Percentiles rank a stretch among this genome's conserved stretches.
Conservation (phyloP, 257 asterid species). For the Solanum bukasovii region DNA sequence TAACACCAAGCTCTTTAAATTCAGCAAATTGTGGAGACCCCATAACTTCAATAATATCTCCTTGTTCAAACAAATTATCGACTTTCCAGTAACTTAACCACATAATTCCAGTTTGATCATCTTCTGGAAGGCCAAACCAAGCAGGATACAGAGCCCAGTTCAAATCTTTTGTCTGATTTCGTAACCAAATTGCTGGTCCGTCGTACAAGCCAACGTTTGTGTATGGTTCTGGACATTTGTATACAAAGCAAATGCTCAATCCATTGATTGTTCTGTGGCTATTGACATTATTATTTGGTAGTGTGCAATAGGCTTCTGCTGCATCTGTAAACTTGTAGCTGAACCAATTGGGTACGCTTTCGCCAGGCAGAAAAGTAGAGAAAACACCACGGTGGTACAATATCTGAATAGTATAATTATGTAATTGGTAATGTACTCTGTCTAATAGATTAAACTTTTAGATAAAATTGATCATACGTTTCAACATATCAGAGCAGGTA, state of each 20-base stretch:
- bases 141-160: neutral
- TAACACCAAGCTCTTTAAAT: neutral
- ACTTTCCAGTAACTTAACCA: neutral
- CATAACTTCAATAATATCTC: neutral
- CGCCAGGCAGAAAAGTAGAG: neutral
- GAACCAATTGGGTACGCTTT: neutral
- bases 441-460: neutral
- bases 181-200: neutral
- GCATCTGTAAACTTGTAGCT: neutral
- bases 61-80: neutral
- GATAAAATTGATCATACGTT: neutral
- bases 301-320: neutral
- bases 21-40: neutral
- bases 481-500: neutral
- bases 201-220: neutral
- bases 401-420: neutral
- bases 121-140: neutral
- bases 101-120: neutral
- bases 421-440: accelerated
- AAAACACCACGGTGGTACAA: neutral
- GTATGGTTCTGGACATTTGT: neutral
- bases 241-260: neutral
- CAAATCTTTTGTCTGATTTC: neutral
- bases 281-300: neutral
- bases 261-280: neutral